phyloP scores from a whole-genome alignment of 169 alveolate species.

The Eimeria maxima region DNA sequence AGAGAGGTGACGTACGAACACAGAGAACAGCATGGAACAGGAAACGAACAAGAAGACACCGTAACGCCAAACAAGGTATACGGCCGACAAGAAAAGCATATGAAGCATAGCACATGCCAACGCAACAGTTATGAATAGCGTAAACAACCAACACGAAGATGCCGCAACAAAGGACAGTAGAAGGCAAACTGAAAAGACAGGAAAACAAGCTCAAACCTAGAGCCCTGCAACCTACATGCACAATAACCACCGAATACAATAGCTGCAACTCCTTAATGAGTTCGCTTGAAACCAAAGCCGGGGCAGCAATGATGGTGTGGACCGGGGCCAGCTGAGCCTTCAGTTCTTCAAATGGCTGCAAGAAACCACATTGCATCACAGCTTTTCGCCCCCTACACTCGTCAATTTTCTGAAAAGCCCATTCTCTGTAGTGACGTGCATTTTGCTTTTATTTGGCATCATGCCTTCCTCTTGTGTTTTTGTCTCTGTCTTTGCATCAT shows the following conservation, averaged over 20 bases:
- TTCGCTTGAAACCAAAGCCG: slow-evolving; percentile 62
- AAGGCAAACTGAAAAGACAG: neutral
- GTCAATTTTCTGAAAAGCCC: neutral
- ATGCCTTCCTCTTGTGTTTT: too few relatives aligned
- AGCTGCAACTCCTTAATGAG: slow-evolving; percentile 67
- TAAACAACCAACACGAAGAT: neutral
- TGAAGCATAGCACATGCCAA: neutral
- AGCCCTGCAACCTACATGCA: slow-evolving; percentile 41
- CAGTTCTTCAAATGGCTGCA: slow-evolving; percentile 62
- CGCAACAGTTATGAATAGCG: too few relatives aligned
- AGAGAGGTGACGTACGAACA: neutral
- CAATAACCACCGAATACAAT: slow-evolving; percentile 41
- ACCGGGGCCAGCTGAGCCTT: slow-evolving; percentile 34
- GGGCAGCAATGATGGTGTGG: slow-evolving; percentile 67
- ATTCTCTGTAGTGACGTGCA: neutral
- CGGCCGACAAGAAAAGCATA: too few relatives aligned
- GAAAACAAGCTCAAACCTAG: neutral
- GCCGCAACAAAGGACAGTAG: neutral
- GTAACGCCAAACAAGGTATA: neutral
- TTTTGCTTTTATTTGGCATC: too few relatives aligned
- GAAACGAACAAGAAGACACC: neutral
- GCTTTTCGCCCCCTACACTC: neutral
- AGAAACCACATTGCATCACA: neutral
- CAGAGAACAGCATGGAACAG: neutral
- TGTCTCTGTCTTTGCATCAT: too few relatives aligned